A percentile compares a stretch with the other conserved stretches of the same genome.
Conservation (phyloP, 1,139 yeast genomes). For the Lodderomyces theae region DNA sequence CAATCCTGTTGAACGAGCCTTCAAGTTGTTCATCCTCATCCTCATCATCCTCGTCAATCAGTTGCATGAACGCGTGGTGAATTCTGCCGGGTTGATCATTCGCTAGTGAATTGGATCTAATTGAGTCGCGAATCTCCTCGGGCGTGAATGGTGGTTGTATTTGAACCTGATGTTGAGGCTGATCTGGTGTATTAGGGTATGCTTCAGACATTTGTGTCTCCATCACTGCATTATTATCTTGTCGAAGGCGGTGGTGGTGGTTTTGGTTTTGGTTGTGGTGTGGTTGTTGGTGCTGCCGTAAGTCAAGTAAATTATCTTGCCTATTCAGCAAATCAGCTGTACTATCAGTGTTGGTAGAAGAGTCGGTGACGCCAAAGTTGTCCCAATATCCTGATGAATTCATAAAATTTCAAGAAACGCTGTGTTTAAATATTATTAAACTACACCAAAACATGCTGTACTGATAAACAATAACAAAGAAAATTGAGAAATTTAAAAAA, state of each 20-base stretch:
- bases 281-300: not conserved
- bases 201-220: slow-evolving; percentile 1
- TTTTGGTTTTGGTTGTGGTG: not conserved
- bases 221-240: not conserved
- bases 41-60: slow-evolving; percentile 17
- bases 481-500: no score
- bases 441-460: not conserved
- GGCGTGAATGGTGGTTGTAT: slow-evolving; percentile 34
- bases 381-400: slow-evolving; percentile 32
- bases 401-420: slow-evolving; percentile 16
- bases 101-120: not conserved
- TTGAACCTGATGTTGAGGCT: slow-evolving; percentile 29
- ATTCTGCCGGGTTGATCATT: slow-evolving; percentile 9
- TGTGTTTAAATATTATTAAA: not conserved
- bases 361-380: slow-evolving; percentile 11
- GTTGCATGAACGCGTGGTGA: slow-evolving; percentile 11
- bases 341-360: not conserved
- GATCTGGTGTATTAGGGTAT: slow-evolving; percentile 3
- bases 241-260: not conserved
- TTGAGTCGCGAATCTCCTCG: slow-evolving; percentile 34
- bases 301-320: not conserved
- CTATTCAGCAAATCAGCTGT: not conserved
- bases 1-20: slow-evolving; percentile 3
- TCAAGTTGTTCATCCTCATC: slow-evolving; percentile 6
- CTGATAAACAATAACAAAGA: no score